Evolutionary conservation across 2,329 filamentous ascomycete species (phyloP).

Genomic region (Xylariaceae sp.): DNA sequence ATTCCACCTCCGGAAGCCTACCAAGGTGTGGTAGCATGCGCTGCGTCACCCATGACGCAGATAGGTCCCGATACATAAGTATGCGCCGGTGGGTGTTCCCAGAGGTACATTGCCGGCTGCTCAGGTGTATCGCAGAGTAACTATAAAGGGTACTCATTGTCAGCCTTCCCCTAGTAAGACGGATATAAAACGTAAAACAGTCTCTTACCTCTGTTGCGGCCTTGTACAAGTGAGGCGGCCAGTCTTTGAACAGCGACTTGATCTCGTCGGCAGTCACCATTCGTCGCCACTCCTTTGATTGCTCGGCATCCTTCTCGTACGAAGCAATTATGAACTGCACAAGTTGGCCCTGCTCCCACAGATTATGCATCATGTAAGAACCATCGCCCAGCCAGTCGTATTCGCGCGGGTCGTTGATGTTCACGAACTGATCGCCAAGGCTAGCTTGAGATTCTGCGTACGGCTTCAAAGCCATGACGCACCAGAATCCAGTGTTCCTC

Average conservation of each 20-base stretch:
- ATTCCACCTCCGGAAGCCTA: constrained; percentile 22
- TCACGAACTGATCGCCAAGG: constrained; percentile 15
- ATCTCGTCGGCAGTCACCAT: constrained; percentile 18
- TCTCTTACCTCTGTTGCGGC: constrained; percentile 20
- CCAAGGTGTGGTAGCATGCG: constrained; percentile 21
- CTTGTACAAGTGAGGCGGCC: constrained; percentile 18
- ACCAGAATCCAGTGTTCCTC: constrained; percentile 19
- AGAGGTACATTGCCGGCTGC: constrained; percentile 22
- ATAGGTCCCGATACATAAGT: constrained; percentile 20
- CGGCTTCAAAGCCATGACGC: constrained; percentile 21
- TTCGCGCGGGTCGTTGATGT: constrained; percentile 21
- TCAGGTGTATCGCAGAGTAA: constrained; percentile 20
- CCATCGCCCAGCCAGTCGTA: constrained; percentile 21
- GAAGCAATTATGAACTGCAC: constrained; percentile 20
- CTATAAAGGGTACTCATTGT: constrained; percentile 9
- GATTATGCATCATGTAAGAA: constrained; percentile 15
- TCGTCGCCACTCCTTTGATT: constrained; percentile 17
- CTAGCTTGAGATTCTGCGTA: constrained; percentile 18
- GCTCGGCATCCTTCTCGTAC: constrained; percentile 11
- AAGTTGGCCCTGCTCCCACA: constrained; percentile 17
- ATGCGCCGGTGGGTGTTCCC: constrained; percentile 20
- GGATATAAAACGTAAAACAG: not conserved
- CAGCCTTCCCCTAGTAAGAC: not conserved
- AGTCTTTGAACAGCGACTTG: constrained; percentile 16
- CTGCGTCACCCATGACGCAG: constrained; percentile 19